phyloP scores from a whole-genome alignment of 345 rosid genomes.

The Brassica incana region DNA sequence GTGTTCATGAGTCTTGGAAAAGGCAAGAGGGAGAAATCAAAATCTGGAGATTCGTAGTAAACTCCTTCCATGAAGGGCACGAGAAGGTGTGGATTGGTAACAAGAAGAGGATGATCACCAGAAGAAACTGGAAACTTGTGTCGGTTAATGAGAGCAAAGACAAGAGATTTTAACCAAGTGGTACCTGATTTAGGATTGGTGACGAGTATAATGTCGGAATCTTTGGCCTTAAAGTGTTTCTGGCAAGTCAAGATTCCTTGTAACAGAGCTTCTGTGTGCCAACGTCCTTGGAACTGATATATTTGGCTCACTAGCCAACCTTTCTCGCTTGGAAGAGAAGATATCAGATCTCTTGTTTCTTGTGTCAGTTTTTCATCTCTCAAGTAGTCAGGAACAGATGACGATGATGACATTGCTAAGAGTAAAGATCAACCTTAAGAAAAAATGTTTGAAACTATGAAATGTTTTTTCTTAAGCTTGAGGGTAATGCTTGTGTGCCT shows the following conservation, averaged over 20 bases:
- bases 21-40: conserved; percentile 25
- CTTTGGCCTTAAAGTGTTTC: conserved; percentile 43
- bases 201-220: conserved; percentile 47
- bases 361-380: conserved; percentile 22
- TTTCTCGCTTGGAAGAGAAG: conserved; percentile 44
- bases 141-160: conserved; percentile 49
- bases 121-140: conserved; percentile 30
- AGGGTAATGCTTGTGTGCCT: background rate
- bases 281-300: conserved; percentile 51
- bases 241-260: conserved; percentile 40
- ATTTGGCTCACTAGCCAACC: conserved; percentile 47
- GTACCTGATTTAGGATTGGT: conserved; percentile 63
- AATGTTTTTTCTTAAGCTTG: background rate
- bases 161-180: conserved; percentile 56
- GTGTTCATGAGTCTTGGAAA: conserved; percentile 53
- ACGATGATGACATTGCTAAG: conserved; percentile 16
- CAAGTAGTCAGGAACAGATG: conserved; percentile 5
- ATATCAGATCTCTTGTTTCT: conserved; percentile 44
- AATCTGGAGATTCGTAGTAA: conserved; percentile 21
- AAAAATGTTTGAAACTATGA: background rate
- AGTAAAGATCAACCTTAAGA: background rate
- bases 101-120: conserved; percentile 49
- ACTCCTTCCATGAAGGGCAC: conserved; percentile 51
- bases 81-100: conserved; percentile 52
- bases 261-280: conserved; percentile 36